phyloP scores from a whole-genome alignment of 1,139 yeast genomes.

The Lizanozyma gosingica region DNA sequence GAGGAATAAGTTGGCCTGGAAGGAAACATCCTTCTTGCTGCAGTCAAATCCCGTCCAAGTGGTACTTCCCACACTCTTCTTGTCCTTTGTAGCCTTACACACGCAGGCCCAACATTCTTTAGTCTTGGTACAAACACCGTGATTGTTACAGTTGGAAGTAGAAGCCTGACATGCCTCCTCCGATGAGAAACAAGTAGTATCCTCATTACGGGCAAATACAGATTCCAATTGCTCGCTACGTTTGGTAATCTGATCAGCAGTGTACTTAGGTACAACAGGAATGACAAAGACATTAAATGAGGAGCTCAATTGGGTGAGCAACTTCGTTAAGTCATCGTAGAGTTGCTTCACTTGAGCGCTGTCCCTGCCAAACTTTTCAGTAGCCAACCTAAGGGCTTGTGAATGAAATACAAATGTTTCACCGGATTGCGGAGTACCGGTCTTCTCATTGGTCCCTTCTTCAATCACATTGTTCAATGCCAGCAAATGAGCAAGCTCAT shows the following conservation, averaged over 20 bases:
- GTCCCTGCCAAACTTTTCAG: background rate
- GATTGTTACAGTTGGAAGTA: slow-evolving; percentile 52
- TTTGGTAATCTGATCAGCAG: background rate
- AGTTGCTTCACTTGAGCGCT: background rate
- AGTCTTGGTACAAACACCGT: slow-evolving; percentile 45
- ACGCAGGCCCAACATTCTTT: slow-evolving; percentile 48
- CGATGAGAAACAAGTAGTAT: slow-evolving; percentile 26
- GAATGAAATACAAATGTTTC: background rate
- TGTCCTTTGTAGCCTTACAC: slow-evolving; percentile 44
- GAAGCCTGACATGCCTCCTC: slow-evolving; percentile 44
- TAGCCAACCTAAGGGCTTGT: background rate
- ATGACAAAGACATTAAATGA: background rate
- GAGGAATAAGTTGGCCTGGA: slow-evolving; percentile 55
- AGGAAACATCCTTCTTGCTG: slow-evolving; percentile 55
- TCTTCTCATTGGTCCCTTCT: background rate
- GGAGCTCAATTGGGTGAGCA: background rate
- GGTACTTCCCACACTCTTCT: slow-evolving; percentile 41
- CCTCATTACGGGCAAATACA: background rate
- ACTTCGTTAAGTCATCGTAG: background rate
- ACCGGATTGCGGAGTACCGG: background rate
- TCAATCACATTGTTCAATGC: no score
- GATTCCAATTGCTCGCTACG: background rate
- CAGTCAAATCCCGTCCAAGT: slow-evolving; percentile 64
- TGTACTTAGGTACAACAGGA: background rate
- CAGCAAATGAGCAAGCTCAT: background rate